Conservation (phyloP, 176 grass and related monocot genomes). For the Cocos nucifera region DNA sequence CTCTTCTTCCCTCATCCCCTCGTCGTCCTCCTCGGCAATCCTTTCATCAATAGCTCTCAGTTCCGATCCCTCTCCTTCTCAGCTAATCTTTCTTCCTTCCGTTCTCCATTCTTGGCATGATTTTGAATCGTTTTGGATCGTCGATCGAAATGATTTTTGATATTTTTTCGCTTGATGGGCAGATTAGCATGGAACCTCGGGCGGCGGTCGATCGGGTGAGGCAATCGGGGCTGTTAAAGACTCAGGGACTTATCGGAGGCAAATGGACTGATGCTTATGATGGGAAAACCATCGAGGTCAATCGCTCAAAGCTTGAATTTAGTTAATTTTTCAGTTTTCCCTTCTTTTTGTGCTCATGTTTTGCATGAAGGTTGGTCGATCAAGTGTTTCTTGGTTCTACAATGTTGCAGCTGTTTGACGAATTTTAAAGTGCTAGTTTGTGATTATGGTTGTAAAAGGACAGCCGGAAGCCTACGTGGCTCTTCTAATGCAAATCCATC, state of each 20-base stretch:
- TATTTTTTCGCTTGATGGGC: not conserved
- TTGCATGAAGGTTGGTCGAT: not conserved
- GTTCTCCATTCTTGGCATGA: not conserved
- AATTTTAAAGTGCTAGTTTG: no score
- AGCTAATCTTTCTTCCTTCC: no score
- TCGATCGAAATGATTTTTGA: not conserved
- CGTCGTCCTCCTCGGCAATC: slow-evolving; percentile 28
- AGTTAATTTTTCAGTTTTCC: not conserved
- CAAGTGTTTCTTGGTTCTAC: no score
- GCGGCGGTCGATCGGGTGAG: slow-evolving; percentile 49
- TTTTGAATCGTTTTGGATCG: not conserved
- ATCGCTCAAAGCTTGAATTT: not conserved
- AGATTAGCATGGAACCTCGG: slow-evolving; percentile 51
- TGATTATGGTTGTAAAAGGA: no score
- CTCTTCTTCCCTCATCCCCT: slow-evolving; percentile 1
- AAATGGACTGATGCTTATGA: slow-evolving; percentile 81
- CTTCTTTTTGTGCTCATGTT: not conserved
- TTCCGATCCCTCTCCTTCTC: not conserved
- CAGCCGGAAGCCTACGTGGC: no score
- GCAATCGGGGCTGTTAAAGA: slow-evolving; percentile 65
- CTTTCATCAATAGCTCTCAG: not conserved
- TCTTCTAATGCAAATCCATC: no score
- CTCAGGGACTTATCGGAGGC: slow-evolving; percentile 64
- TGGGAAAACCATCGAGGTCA: slow-evolving; percentile 75
- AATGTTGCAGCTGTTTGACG: no score